These are phyloP conservation scores for Maudiozyma saulgeensis DNA, from an alignment of 805 yeast species.

Conservation along the genomic window DNA sequence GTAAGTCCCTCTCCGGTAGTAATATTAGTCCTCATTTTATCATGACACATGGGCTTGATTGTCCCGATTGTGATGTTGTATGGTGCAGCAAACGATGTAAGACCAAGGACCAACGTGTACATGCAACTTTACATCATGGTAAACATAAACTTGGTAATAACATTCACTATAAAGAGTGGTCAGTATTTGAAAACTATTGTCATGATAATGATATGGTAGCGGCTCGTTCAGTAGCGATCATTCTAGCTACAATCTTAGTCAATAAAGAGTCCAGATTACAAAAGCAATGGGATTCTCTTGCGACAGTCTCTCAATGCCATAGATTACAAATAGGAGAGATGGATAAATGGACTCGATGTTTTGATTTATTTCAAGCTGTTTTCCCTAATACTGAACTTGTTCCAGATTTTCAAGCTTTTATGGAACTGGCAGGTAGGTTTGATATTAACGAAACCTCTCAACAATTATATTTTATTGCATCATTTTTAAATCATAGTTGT, in stretches of 20 bases:
- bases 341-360: conserved; percentile 32
- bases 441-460: conserved; percentile 67
- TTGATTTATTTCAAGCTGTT: conserved; percentile 38
- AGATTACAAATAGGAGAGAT: conserved; percentile 50
- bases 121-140: conserved; percentile 49
- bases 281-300: conserved; percentile 52
- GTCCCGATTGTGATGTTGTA: conserved; percentile 51
- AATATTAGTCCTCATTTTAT: conserved; percentile 24
- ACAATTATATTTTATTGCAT: conserved; percentile 48
- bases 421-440: conserved; percentile 58
- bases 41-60: conserved; percentile 44
- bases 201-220: conserved; percentile 59
- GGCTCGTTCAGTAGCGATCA: conserved; percentile 52
- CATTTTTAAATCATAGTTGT: conserved; percentile 72
- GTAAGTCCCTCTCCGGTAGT: conserved; percentile 35
- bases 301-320: conserved; percentile 56
- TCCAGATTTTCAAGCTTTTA: conserved; percentile 43
- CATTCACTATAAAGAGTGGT: neutral
- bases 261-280: conserved; percentile 28
- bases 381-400: conserved; percentile 29
- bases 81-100: conserved; percentile 68
- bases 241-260: conserved; percentile 36
- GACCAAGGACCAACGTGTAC: conserved; percentile 38
- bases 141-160: conserved; percentile 16
- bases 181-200: conserved; percentile 49